Conservation (phyloP, 2,329 filamentous ascomycete genomes). For the Fusarium zealandicum region DNA sequence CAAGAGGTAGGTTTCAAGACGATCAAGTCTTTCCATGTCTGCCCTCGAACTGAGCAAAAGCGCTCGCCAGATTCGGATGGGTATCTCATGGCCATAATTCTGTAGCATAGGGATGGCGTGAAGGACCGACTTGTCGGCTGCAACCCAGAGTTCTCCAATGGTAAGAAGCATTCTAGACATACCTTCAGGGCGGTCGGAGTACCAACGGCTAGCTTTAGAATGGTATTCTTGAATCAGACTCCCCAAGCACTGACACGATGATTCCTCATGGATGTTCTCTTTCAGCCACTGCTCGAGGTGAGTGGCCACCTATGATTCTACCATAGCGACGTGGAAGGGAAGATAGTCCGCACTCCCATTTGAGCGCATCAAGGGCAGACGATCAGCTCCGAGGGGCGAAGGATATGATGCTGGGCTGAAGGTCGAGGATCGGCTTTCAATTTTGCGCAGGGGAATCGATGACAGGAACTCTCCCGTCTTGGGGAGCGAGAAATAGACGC, state of each 20-base stretch:
- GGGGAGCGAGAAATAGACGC: conserved; percentile 13
- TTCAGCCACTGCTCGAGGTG: conserved; percentile 51
- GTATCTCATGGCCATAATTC: conserved; percentile 57
- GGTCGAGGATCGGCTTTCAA: neutral
- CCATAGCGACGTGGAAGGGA: conserved; percentile 43
- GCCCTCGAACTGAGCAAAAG: conserved; percentile 53
- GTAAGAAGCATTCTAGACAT: conserved; percentile 64
- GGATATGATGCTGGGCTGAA: conserved; percentile 21
- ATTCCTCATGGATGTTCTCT: conserved; percentile 25
- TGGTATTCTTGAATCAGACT: conserved; percentile 50
- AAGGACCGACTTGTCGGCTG: conserved; percentile 57
- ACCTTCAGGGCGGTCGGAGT: conserved; percentile 52
- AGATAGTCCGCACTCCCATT: neutral
- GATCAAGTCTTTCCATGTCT: conserved; percentile 55
- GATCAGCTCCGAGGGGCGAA: neutral
- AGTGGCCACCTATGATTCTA: conserved; percentile 59
- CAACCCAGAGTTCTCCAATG: conserved; percentile 65
- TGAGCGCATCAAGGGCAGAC: neutral
- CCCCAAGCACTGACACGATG: conserved; percentile 42
- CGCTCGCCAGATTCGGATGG: conserved; percentile 47
- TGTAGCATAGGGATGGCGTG: conserved; percentile 49
- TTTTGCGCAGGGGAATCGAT: neutral
- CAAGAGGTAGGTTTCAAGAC: conserved; percentile 54
- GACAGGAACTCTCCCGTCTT: conserved; percentile 18
- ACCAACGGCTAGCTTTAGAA: conserved; percentile 39